A percentile compares a stretch with the other conserved stretches of the same genome.
Conservation (phyloP, 441 rosid species). For the Aquilaria agallochum region DNA sequence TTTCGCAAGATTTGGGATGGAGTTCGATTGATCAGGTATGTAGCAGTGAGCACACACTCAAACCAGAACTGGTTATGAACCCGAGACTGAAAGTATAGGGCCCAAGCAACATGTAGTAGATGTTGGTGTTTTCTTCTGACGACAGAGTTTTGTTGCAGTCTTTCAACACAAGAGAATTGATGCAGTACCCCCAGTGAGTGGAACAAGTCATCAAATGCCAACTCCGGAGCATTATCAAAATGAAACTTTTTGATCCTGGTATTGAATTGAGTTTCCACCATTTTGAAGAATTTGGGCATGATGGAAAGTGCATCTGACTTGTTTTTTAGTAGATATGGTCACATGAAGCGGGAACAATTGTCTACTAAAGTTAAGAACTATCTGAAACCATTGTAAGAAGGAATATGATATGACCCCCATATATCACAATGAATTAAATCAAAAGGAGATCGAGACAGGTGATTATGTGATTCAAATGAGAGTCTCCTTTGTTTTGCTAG, state of each 20-base stretch:
- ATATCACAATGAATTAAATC: neutral
- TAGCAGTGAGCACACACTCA: neutral
- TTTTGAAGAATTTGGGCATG: neutral
- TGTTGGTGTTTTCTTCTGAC: neutral
- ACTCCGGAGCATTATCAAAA: neutral
- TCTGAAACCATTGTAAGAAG: neutral
- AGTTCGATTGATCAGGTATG: neutral
- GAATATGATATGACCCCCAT: neutral
- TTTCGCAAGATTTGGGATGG: neutral
- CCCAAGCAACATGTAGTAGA: neutral
- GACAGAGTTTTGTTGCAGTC: no score
- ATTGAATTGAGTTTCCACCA: no score
- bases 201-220: neutral
- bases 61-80: neutral
- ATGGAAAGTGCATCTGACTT: neutral
- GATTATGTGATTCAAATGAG: no score
- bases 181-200: neutral
- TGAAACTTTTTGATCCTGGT: no score
- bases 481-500: no score
- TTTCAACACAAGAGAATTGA: neutral
- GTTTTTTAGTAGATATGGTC: neutral
- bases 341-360: no score
- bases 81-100: neutral
- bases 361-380: neutral
- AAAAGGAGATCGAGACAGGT: neutral